A percentile compares a stretch with the other conserved stretches of the same genome.
phyloP scores from a whole-genome alignment of 2,329 filamentous ascomycete genomes.

The Sclerotinia glacialis region DNA sequence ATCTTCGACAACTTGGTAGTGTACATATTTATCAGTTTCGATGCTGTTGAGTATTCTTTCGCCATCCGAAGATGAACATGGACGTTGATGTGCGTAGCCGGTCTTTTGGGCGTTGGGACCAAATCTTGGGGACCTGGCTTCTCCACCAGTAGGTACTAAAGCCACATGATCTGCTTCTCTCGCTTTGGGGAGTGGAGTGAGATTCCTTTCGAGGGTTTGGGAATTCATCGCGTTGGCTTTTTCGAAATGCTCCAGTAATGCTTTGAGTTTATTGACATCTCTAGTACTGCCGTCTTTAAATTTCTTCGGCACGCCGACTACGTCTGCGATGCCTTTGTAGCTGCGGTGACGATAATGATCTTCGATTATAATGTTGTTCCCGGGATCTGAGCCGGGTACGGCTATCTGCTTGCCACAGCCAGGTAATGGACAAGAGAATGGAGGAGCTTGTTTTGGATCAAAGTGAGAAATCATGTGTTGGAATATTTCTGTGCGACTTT shows the following conservation, averaged over 20 bases:
- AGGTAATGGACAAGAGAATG: constrained; percentile 8
- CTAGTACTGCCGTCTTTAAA: neutral
- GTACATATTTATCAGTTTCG: neutral
- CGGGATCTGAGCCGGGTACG: neutral
- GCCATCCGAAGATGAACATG: neutral
- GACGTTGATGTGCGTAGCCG: neutral
- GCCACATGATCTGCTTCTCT: neutral
- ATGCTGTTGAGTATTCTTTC: neutral
- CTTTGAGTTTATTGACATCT: neutral
- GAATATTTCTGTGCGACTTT: neutral
- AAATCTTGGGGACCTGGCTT: neutral
- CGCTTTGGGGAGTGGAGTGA: neutral
- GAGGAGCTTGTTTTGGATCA: neutral
- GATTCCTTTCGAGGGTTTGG: neutral
- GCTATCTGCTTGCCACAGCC: constrained; percentile 1
- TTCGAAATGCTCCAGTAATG: neutral
- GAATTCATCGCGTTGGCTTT: constrained; percentile 6
- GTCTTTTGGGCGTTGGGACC: neutral
- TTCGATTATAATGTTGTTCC: neutral
- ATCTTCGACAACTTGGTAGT: neutral
- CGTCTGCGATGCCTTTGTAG: neutral
- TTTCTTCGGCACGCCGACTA: neutral
- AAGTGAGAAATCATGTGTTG: neutral
- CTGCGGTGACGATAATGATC: constrained; percentile 16
- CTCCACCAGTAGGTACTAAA: neutral